Evolutionary conservation across 2,329 filamentous ascomycete species (phyloP).

Genomic region (Escovopsis weberi): DNA sequence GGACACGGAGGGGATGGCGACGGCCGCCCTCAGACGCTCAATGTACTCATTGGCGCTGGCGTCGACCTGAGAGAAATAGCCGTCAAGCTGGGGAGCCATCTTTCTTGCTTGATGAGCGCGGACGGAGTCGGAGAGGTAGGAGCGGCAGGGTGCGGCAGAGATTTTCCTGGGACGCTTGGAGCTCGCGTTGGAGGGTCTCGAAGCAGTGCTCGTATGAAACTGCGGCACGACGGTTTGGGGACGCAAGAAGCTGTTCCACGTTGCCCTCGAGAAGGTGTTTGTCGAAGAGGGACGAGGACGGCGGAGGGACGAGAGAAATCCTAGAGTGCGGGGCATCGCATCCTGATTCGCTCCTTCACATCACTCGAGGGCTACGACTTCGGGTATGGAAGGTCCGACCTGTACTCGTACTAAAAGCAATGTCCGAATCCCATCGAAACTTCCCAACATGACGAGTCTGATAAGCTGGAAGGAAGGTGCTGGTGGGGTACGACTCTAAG

Average conservation of each 20-base stretch:
- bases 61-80: constrained; percentile 89
- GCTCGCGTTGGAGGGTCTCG: too few relatives aligned
- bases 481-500: too few relatives aligned
- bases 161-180: too few relatives aligned
- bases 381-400: too few relatives aligned
- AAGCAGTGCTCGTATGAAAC: background rate
- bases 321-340: constrained; percentile 32
- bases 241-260: constrained; percentile 8
- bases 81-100: constrained; percentile 84
- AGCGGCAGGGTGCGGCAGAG: constrained; percentile 11
- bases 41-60: constrained; percentile 67
- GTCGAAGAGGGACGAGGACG: constrained; percentile 9
- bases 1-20: constrained; percentile 92
- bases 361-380: too few relatives aligned
- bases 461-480: too few relatives aligned
- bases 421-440: too few relatives aligned
- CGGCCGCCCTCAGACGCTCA: constrained; percentile 76
- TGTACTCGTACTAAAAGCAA: too few relatives aligned
- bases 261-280: background rate
- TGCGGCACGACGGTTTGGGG: constrained; percentile 3
- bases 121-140: constrained; percentile 39
- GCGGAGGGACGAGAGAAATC: constrained; percentile 18
- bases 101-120: constrained; percentile 48
- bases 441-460: too few relatives aligned
- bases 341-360: constrained; percentile 10